phyloP scores from a whole-genome alignment of 768 basidiomycete species.

The Suillus weaverae region DNA sequence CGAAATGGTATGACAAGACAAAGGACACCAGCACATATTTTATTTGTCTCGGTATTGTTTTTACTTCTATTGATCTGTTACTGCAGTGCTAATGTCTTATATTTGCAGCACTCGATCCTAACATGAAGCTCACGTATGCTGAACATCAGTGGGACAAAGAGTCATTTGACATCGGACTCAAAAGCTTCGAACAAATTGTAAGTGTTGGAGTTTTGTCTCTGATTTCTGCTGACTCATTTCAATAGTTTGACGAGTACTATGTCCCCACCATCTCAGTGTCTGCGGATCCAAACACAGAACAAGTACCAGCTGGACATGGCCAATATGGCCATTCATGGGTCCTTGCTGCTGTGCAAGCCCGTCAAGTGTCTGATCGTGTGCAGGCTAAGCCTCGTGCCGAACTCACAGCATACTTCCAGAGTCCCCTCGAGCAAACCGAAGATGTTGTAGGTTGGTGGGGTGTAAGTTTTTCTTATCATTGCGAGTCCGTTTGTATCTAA shows the following conservation, averaged over 20 bases:
- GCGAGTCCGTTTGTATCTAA: conserved; percentile 8
- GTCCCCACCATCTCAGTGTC: not conserved
- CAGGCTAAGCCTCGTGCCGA: not conserved
- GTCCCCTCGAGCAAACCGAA: conserved; percentile 1
- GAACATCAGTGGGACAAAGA: not conserved
- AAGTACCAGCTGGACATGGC: not conserved
- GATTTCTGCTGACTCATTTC: not conserved
- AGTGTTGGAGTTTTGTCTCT: no score
- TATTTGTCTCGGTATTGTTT: not conserved
- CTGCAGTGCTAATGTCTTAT: not conserved
- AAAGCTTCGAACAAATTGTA: not conserved
- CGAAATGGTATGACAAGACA: conserved; percentile 15
- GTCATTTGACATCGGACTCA: not conserved
- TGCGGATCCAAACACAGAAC: not conserved
- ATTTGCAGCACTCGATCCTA: not conserved
- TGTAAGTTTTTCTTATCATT: conserved; percentile 6
- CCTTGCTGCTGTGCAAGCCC: conserved; percentile 1
- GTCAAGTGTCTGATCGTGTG: not conserved
- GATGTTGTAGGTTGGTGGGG: conserved; percentile 10
- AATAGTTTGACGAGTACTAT: not conserved
- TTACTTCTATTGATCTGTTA: not conserved
- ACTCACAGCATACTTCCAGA: conserved; percentile 2
- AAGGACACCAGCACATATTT: not conserved
- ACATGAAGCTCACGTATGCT: not conserved
- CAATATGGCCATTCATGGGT: not conserved